phyloP scores from a whole-genome alignment of 1,139 yeast genomes.

The Blastobotrys elegans region DNA sequence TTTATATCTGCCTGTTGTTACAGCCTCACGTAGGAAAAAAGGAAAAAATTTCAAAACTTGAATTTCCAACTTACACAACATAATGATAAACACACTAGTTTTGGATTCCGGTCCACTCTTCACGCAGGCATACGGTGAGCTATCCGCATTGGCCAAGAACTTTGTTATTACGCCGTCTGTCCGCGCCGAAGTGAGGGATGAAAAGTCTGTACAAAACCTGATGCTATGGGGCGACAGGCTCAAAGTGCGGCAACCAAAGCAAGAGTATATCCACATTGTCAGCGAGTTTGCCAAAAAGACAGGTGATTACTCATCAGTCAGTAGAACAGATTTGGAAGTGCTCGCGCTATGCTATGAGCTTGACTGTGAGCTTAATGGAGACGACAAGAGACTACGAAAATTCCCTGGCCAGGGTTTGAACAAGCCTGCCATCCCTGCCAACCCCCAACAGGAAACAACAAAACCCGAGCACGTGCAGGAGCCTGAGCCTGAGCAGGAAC shows the following conservation, averaged over 20 bases:
- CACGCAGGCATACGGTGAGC: conserved; percentile 73
- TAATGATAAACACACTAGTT: conserved; percentile 45
- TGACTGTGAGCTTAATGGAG: conserved; percentile 64
- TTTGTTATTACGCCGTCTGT: conserved; percentile 94
- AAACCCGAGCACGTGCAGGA: conserved; percentile 14
- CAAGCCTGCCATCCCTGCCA: no score
- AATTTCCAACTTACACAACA: conserved; percentile 2
- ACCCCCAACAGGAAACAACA: conserved; percentile 13
- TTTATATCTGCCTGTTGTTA: no score
- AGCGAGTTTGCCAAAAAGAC: conserved; percentile 75
- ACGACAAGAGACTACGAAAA: conserved; percentile 59
- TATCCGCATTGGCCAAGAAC: conserved; percentile 60
- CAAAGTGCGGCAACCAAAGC: conserved; percentile 64
- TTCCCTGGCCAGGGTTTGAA: conserved; percentile 49
- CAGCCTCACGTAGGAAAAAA: background rate
- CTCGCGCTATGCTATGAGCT: conserved; percentile 88
- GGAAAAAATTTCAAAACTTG: conserved; percentile 7
- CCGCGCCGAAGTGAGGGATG: conserved; percentile 79
- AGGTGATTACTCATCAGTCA: conserved; percentile 85
- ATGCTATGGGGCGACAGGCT: conserved; percentile 63
- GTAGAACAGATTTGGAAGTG: conserved; percentile 87
- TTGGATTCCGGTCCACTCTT: conserved; percentile 94
- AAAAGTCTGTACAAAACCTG: conserved; percentile 71
- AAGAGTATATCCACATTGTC: conserved; percentile 59
- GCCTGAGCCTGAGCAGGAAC: conserved; percentile 5